A percentile compares a stretch with the other conserved stretches of the same genome.
phyloP scores from a whole-genome alignment of 768 basidiomycete species.

The Scleroderma citrinum region DNA sequence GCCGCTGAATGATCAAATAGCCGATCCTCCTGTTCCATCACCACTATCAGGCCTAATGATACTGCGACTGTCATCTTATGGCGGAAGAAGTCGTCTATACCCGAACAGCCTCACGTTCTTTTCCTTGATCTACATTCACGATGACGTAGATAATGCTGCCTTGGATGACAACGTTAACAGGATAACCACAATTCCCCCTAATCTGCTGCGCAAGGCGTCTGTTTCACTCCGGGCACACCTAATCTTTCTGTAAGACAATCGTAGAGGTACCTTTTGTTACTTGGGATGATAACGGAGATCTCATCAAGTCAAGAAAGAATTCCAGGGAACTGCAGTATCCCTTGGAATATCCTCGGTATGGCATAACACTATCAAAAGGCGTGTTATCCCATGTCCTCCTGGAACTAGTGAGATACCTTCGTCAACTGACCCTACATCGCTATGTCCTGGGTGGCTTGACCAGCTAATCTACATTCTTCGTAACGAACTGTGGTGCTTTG shows the following conservation, averaged over 20 bases:
- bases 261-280: conserved; percentile 98
- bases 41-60: conserved; percentile 81
- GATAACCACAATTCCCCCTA: conserved; percentile 74
- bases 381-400: conserved; percentile 98
- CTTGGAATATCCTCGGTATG: conserved; percentile 99
- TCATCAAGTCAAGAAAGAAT: conserved; percentile 99
- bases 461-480: conserved; percentile 99
- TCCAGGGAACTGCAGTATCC: conserved; percentile 99
- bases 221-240: conserved; percentile 93
- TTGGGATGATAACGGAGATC: conserved; percentile 99
- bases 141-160: conserved; percentile 94
- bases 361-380: conserved; percentile 99
- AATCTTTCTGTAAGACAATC: conserved; percentile 98
- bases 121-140: conserved; percentile 39
- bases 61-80: conserved; percentile 92
- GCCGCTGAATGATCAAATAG: conserved; percentile 33
- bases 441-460: conserved; percentile 97
- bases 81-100: conserved; percentile 92
- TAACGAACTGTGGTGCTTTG: conserved; percentile 85
- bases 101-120: conserved; percentile 4
- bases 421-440: conserved; percentile 87
- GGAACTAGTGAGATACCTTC: conserved; percentile 99
- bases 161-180: conserved; percentile 94
- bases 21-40: conserved; percentile 79
- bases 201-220: conserved; percentile 99